phyloP scores from a whole-genome alignment of 1,139 yeast species.

The Yamadazyma oceani region DNA sequence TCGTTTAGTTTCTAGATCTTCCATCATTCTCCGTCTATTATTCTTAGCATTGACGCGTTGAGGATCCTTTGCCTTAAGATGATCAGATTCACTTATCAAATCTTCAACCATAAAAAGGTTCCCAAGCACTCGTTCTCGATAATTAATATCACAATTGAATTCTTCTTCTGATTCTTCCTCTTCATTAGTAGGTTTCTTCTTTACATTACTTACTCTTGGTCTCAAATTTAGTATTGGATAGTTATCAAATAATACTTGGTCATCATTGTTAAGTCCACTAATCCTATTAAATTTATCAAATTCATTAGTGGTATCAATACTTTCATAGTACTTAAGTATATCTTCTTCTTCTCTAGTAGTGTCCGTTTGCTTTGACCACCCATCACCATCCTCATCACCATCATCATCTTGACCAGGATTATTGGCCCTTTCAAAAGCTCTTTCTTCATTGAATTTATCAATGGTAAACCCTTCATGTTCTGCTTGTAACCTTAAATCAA shows the following conservation, averaged over 20 bases:
- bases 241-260: constrained; percentile 8
- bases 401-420: constrained; percentile 5
- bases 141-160: constrained; percentile 3
- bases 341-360: constrained; percentile 5
- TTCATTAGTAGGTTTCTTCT: constrained; percentile 7
- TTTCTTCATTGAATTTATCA: constrained; percentile 14
- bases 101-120: not conserved
- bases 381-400: constrained; percentile 9
- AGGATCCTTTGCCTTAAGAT: not conserved
- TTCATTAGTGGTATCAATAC: constrained; percentile 6
- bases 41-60: not conserved
- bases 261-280: not conserved
- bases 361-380: constrained; percentile 1
- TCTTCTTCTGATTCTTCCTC: constrained; percentile 1
- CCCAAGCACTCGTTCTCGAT: constrained; percentile 4
- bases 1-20: not conserved
- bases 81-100: not conserved
- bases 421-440: constrained; percentile 1
- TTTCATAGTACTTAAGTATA: constrained; percentile 6
- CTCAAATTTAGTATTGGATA: constrained; percentile 9
- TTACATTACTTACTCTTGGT: constrained; percentile 15
- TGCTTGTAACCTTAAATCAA: constrained; percentile 39
- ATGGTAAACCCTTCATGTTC: constrained; percentile 32
- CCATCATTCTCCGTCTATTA: not conserved
- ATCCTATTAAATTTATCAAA: constrained; percentile 7